Evolutionary conservation across 164 flowering plant genomes (phyloP).

Genomic region (Cinnamomum chago): DNA sequence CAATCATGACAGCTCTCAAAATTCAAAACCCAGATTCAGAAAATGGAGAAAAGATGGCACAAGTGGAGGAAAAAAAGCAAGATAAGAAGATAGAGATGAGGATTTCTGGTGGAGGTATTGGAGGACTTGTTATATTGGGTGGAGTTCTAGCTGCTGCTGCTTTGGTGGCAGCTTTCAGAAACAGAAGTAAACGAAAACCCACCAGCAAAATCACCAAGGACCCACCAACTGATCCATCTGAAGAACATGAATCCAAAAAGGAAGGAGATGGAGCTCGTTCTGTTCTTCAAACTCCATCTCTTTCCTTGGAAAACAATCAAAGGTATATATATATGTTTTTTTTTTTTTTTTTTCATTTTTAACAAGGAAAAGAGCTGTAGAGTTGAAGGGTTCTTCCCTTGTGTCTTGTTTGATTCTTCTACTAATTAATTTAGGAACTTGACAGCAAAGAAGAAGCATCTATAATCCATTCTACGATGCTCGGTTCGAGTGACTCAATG

Average conservation of each 20-base stretch:
- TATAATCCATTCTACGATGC: background rate
- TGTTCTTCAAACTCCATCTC: slow-evolving; percentile 11
- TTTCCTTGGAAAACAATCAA: background rate
- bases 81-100: background rate
- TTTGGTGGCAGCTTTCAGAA: slow-evolving; percentile 15
- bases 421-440: background rate
- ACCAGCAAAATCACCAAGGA: background rate
- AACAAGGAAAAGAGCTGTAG: background rate
- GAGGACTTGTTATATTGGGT: slow-evolving; percentile 18
- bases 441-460: background rate
- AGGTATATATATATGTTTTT: background rate
- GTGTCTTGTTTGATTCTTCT: background rate
- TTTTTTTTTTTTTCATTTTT: background rate
- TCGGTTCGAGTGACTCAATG: background rate
- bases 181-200: slow-evolving; percentile 6
- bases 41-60: background rate
- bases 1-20: background rate
- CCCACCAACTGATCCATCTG: background rate
- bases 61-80: background rate
- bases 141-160: slow-evolving; percentile 36
- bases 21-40: background rate
- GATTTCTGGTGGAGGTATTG: slow-evolving; percentile 14
- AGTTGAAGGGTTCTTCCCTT: too few species aligned
- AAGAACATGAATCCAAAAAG: background rate
- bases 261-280: slow-evolving; percentile 14